Evolutionary conservation across 306 rosid genomes (phyloP).

Genomic region (Medicago truncatula): MtrunA17r5.0-ANR NC_053044.1:48129501-48130000

Average conservation of each 20-base stretch:
- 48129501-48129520: constrained; percentile 17
- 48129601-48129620: constrained; percentile 32
- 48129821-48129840: constrained; percentile 39
- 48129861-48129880: constrained; percentile 14
- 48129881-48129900: too few species aligned
- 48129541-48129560: not conserved
- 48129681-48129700: constrained; percentile 47
- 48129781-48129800: constrained; percentile 50
- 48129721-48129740: constrained; percentile 46
- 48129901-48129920: not conserved
- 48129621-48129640: constrained; percentile 42
- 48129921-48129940: constrained; percentile 29
- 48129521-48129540: not conserved
- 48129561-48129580: constrained; percentile 47
- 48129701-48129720: constrained; percentile 39
- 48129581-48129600: constrained; percentile 56
- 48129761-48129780: constrained; percentile 17
- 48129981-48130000: not conserved
- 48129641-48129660: constrained; percentile 37
- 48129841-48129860: constrained; percentile 1
- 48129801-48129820: constrained; percentile 35
- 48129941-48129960: constrained; percentile 26
- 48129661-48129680: constrained; percentile 45
- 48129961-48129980: not conserved
- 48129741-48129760: constrained; percentile 10